Conservation (phyloP, 768 basidiomycete genomes). For the Pleurotus tuoliensis region DNA sequence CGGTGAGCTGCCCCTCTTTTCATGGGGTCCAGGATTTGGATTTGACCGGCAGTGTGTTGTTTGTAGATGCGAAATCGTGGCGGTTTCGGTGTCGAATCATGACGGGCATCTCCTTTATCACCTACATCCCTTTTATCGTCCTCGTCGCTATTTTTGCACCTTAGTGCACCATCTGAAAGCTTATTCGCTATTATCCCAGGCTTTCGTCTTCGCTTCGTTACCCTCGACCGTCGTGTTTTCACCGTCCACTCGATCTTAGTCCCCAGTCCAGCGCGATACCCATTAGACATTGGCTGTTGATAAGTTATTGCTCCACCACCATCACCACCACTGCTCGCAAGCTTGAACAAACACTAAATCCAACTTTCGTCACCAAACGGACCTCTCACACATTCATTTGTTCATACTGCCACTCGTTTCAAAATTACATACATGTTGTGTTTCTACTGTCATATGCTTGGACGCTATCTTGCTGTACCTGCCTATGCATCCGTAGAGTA, state of each 20-base stretch:
- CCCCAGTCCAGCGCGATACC: slow-evolving; percentile 2
- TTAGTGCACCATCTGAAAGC: background rate
- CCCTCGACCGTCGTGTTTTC: background rate
- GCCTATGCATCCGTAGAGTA: background rate
- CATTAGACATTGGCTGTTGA: slow-evolving; percentile 1
- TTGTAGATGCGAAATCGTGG: slow-evolving; percentile 69
- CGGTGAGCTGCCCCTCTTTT: slow-evolving; percentile 39
- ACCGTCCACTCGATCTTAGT: background rate
- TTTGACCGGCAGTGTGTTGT: background rate
- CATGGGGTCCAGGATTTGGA: background rate
- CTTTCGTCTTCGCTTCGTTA: background rate
- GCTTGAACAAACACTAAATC: background rate
- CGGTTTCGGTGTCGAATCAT: slow-evolving; percentile 72
- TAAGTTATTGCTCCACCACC: background rate
- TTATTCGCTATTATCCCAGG: background rate
- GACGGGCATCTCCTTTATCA: slow-evolving; percentile 62
- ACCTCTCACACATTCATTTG: slow-evolving; percentile 7
- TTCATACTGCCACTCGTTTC: slow-evolving; percentile 3
- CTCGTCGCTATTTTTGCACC: slow-evolving; percentile 62
- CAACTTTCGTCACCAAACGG: slow-evolving; percentile 5
- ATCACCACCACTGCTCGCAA: background rate
- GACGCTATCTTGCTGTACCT: slow-evolving; percentile 4
- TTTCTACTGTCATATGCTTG: slow-evolving; percentile 7
- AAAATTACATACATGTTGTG: slow-evolving; percentile 7
- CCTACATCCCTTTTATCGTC: slow-evolving; percentile 77